Evolutionary conservation across 345 rosid species (phyloP), one percentile per base, ranked within the genome.

Genomic region (Conringia planisiliqua): DNA sequence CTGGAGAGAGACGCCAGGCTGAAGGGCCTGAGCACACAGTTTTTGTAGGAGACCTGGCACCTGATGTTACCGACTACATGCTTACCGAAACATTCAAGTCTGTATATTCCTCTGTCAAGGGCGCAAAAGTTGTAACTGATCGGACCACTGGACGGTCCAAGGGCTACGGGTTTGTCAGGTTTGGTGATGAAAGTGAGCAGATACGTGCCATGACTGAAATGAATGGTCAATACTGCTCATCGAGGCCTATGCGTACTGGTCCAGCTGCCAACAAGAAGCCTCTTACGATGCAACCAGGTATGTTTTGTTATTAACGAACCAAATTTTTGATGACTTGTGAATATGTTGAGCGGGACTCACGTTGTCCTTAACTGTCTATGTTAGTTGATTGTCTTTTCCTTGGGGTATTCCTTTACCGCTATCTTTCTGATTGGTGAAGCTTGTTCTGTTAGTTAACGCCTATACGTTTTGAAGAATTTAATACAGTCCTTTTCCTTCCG

Each of bases 131-230:
- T 73, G 97, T 95, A 17, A 90, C 85, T 30, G 99, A 95, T 79
- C 89, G 97, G 86, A 71, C 77, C 18, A 95, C 97, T 38, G 99
- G 97, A 44, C 90, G 96, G 16, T 85, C 99, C 16, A 92, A 95
- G 83, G 99, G 99, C 0, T 95, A 95, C 82, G 99, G 97, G 30
- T 95, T 95, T 87, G 96, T 95, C 46, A 90, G 88, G 57, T 92
- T 95, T 82, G 90, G 80, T 5, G 96, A 95, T 79, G 97, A 95
- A 79, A 79, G 22, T 62, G 99, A 95, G 56, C 97, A 95, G 72
- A 27, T 77, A 38, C 93, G 89, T 38, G 93, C 99, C 47, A 92
- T 95, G 97, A 83, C 83, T 35, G 99, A 95, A 75, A 95, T 95
- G 97, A 95, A 92, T 73, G 99, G 99, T 38, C 84, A 81, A 29